Evolutionary conservation across 1,139 yeast genomes (phyloP), one percentile per base, ranked within the genome.

Genomic region (Saccharomyces pastorianus): DNA sequence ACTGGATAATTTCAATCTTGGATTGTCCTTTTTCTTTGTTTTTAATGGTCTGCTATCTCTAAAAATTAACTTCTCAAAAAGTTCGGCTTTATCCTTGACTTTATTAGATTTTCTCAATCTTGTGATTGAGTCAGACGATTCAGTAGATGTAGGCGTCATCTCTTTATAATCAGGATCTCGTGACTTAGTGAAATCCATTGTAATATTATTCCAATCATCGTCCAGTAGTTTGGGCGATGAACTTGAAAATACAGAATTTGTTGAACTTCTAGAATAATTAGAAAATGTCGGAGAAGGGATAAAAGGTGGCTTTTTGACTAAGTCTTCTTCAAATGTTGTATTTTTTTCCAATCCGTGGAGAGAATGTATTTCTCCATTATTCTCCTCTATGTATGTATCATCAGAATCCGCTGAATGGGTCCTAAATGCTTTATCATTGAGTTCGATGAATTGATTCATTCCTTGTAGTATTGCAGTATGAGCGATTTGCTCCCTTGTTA

Each of bases 71-170:
- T 59, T 66, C 52, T 68, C 72, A 53, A 66, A 68, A 29, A 68
- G 51, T 26, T 62, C 59, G 1, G 68, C 66, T 49, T 68, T 68
- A 48, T 68, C 71, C 46, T 59, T 64, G 9, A 68, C 72, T 52
- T 62, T 65, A 26, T 58, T 64, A 1, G 71, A 64, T 32, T 60
- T 59, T 56, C 68, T 64, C 34, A 66, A 51, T 38, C 61, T 59
- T 20, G 58, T 58, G 27, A 65, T 57, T 7, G 67, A 60, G 23
- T 56, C 59, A 13, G 53, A 53, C 14, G 54, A 53, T 41, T 46
- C 54, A 6, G 51, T 41, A 17, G 56, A 59, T 13, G 58, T 17
- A 26, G 46, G 46, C 7, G 46, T 27, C 8, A 42, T 34, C 23
- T 50, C 47, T 25, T 53, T 49, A 47, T 31, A 51, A 11, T 42